phyloP scores from a whole-genome alignment of 2,329 filamentous ascomycete species.

The Rhynchosporium secalis region DNA sequence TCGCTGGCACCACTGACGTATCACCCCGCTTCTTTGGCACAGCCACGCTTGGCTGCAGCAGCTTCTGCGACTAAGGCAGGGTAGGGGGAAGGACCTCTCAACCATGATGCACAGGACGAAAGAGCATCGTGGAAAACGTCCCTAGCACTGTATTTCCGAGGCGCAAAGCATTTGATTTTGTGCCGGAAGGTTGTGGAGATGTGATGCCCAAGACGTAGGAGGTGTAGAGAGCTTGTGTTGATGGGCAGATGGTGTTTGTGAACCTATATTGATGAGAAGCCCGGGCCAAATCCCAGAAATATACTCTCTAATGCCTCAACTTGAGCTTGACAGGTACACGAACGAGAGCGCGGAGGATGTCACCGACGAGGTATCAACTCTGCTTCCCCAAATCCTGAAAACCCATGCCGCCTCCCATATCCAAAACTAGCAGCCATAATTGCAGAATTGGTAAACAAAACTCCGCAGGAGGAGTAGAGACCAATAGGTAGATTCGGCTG shows the following conservation, averaged over 20 bases:
- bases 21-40: slow-evolving; percentile 21
- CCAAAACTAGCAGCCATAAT: no score
- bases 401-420: no score
- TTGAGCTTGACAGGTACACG: slow-evolving; percentile 5
- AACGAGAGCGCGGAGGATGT: neutral
- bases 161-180: no score
- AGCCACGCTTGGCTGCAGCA: slow-evolving; percentile 29
- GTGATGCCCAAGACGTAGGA: neutral
- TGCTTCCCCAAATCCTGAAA: no score
- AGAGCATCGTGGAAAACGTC: no score
- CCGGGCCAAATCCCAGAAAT: slow-evolving; percentile 12
- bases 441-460: no score
- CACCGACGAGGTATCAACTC: neutral
- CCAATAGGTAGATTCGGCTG: no score
- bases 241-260: neutral
- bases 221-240: neutral
- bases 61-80: slow-evolving; percentile 13
- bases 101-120: neutral
- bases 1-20: slow-evolving; percentile 19
- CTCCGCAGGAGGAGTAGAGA: no score
- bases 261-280: neutral
- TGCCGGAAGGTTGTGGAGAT: no score
- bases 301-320: neutral
- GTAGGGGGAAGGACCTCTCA: neutral
- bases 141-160: no score